These are phyloP conservation scores for Alternaria brassicae DNA, from an alignment of 2,329 filamentous ascomycete genomes.

Conservation along the genomic window DNA sequence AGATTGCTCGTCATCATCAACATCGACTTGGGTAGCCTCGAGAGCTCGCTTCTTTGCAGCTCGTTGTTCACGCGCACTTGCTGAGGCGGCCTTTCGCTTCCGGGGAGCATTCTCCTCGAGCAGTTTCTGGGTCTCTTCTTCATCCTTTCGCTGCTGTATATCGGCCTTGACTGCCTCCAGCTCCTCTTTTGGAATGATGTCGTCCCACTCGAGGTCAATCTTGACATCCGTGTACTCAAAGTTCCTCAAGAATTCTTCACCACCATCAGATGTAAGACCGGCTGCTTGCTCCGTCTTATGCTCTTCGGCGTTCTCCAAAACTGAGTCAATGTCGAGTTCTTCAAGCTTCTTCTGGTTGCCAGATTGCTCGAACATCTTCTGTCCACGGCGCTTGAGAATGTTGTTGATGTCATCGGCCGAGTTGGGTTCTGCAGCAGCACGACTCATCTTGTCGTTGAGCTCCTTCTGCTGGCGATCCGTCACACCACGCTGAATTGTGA, in stretches of 20 bases:
- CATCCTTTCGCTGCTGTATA: slow-evolving; percentile 83
- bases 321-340: slow-evolving; percentile 95
- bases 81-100: slow-evolving; percentile 69
- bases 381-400: slow-evolving; percentile 96
- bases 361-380: slow-evolving; percentile 98
- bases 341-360: slow-evolving; percentile 96
- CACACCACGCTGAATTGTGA: slow-evolving; percentile 95
- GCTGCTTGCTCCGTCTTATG: slow-evolving; percentile 96
- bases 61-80: slow-evolving; percentile 68
- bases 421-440: slow-evolving; percentile 77
- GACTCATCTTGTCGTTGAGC: slow-evolving; percentile 70
- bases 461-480: slow-evolving; percentile 91
- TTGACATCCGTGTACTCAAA: slow-evolving; percentile 98
- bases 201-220: slow-evolving; percentile 94
- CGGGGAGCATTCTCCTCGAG: slow-evolving; percentile 87
- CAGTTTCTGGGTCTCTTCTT: slow-evolving; percentile 80
- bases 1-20: slow-evolving; percentile 61
- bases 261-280: slow-evolving; percentile 92
- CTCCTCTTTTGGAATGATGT: slow-evolving; percentile 95
- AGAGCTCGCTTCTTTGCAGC: slow-evolving; percentile 73
- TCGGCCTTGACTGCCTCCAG: slow-evolving; percentile 88
- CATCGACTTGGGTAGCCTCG: slow-evolving; percentile 70
- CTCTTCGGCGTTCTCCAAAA: slow-evolving; percentile 94
- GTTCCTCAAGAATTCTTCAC: slow-evolving; percentile 90
- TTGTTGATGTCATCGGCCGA: slow-evolving; percentile 94